Evolutionary conservation across 139 green algal species (phyloP).

Genomic region (Chlorokybus atmophyticus): DNA sequence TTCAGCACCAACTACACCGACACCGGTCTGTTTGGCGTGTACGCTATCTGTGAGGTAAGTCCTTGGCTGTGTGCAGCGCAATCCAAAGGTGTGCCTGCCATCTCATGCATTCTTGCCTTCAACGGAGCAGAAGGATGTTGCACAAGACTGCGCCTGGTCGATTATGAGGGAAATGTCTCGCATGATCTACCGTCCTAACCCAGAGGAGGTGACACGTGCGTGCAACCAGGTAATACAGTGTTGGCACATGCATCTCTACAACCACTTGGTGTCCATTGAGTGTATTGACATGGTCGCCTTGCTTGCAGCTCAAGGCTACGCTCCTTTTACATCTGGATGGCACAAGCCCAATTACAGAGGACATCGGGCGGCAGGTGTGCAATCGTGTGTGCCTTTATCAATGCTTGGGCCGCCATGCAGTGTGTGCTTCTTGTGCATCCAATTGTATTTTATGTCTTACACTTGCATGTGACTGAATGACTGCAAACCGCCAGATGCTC

Average conservation of each 20-base stretch:
- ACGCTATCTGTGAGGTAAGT: constrained; percentile 22
- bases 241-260: too few species aligned
- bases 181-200: constrained; percentile 73
- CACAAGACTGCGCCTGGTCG: constrained; percentile 33
- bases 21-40: constrained; percentile 91
- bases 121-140: constrained; percentile 7
- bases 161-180: constrained; percentile 56
- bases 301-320: constrained; percentile 66
- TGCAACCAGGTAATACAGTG: constrained; percentile 58
- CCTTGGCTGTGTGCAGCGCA: background rate
- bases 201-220: constrained; percentile 74
- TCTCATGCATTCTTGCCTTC: background rate
- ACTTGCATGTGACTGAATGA: background rate
- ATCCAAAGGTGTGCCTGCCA: background rate
- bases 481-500: constrained; percentile 55
- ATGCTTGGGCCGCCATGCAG: background rate
- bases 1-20: constrained; percentile 97
- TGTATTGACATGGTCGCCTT: background rate
- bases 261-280: background rate
- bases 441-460: background rate
- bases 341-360: constrained; percentile 62
- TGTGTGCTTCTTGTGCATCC: background rate
- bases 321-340: constrained; percentile 51
- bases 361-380: constrained; percentile 54
- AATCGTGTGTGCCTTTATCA: background rate